Base-by-base conservation (phyloP, 441 rosid species). In the Adansonia madagascariensis region DNA sequence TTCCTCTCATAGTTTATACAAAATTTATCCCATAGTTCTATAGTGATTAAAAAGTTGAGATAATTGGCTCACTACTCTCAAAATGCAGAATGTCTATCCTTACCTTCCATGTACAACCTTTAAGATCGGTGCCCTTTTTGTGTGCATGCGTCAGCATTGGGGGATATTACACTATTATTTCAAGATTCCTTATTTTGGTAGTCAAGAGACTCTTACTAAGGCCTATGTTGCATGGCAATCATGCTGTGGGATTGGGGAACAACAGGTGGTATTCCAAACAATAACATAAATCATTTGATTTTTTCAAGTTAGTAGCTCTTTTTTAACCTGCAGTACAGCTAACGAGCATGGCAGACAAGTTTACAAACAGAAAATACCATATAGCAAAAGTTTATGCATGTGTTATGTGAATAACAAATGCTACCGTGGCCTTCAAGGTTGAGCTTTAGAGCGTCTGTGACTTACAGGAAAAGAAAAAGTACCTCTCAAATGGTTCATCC, bases 401-500 rank as follows among this genome's bases (percentile, higher is more conserved):
- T 22, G 9, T 46, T 66, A 43, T 41, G 71, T 10, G 24, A 77
- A 43, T 59, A 11, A 46, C 68, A 53, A 49, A 71, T 71, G 59
- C 44, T 53, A 17, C 6, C n/a, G 62, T 4, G 7, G 74, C n/a
- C n/a, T 69, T 65, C 15, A 27, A 39, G 49, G 66, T 53, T 53
- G 77, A 35, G 55, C 66, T 80, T 62, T 53, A 7, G 64, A 11
- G 43, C 50, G 56, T 74, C 35, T n/a, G 18, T 10, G 24, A 6
- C 63, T 8, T 20, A 41, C 11, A 52, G 10, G 20, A 52, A 12
- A 17, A 44, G 17, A 22, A 76, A 63, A 64, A 53, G 22, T 92
- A 95, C 98, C 98, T 93, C 81, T 91, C 94, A 82, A 76, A 89
- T 81, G 81, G 84, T 81, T 89, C 93, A 41, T 91, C 97, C 62